Base-by-base conservation (phyloP, 2,329 filamentous ascomycete species). In the Piedraia hortae region DNA sequence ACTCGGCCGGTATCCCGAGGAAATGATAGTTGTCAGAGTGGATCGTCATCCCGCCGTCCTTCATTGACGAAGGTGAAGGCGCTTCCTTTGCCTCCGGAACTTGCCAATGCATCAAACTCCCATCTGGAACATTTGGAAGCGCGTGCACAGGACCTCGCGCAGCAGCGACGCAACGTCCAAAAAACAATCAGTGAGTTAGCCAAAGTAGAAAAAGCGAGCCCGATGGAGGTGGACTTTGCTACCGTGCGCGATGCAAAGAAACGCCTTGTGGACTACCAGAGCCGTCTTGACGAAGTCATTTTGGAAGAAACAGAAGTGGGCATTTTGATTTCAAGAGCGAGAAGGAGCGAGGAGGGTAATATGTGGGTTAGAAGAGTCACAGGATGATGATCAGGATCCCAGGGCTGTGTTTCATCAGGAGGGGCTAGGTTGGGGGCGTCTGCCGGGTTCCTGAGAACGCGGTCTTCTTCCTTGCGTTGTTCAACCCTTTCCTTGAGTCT, bases 311-410 rank as follows among this genome's bases (percentile, higher is more conserved):
- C 82, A 37, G 72, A 85, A 25, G 47, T 80, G 18, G 74, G 74
- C 1, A 47, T 85, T 35, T 68, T 66, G 42, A 50, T 85, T 24
- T 67, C 70, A 6, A 69, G 72, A 46, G 80, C 75, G 49, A 59
- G 73, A 21, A 55, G 65, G 33, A 71, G 80, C 34, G 59, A 67
- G 30, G 52, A 55, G 15, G 69, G 54, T 12, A 38, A 29, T 34
- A 46, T 88, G 6, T 88, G 75, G 75, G 70, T 88, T 21, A 59
- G 68, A 36, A 56, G 75, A 30, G 67, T 78, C 28, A 78, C 72
- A 10, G 60, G 54, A 28, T 69, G 42, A 57, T 28, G 16, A 10
- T 10, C 7, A 17, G 10, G 7, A 17, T 17, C 7, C 16, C 10
- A 7, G 16, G 16, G n/a, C n/a, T n/a, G n/a, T n/a, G n/a, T n/a